phyloP scores from a whole-genome alignment of 441 rosid genomes.

The Macaranga tanarius region DNA sequence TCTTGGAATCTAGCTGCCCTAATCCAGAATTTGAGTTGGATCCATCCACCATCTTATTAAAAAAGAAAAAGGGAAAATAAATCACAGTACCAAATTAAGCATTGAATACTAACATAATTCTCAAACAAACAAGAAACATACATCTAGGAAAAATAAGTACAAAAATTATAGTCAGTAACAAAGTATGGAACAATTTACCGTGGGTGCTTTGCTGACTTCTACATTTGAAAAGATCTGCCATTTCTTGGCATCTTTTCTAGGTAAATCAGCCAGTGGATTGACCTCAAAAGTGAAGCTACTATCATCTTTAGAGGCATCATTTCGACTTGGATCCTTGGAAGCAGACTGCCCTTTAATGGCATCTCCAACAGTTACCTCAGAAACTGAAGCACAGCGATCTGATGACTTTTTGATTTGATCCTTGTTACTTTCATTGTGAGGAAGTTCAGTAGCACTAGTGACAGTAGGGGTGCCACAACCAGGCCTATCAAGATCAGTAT shows the following conservation, averaged over 20 bases:
- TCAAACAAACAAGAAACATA: constrained; percentile 14
- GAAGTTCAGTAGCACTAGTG: constrained; percentile 39
- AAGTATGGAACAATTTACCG: constrained; percentile 39
- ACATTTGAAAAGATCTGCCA: constrained; percentile 45
- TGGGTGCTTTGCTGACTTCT: constrained; percentile 40
- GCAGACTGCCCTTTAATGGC: constrained; percentile 29
- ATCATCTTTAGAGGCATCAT: constrained; percentile 45
- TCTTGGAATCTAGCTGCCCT: constrained; percentile 44
- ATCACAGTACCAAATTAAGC: constrained; percentile 8
- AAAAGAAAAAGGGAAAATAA: constrained; percentile 13
- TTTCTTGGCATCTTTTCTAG: constrained; percentile 41
- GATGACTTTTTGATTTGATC: constrained; percentile 36
- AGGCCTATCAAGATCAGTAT: constrained; percentile 41
- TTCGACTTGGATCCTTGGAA: constrained; percentile 43
- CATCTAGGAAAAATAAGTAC: constrained; percentile 5
- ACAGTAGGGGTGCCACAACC: constrained; percentile 46
- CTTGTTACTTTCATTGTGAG: constrained; percentile 38
- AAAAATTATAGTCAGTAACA: neutral
- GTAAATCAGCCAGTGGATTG: constrained; percentile 31
- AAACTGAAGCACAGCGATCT: constrained; percentile 34
- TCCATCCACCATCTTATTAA: constrained; percentile 56
- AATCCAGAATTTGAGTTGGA: constrained; percentile 53
- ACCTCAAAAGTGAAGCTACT: constrained; percentile 61
- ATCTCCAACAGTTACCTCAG: constrained; percentile 31
- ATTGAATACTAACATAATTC: neutral